Evolutionary conservation across 306 rosid genomes (phyloP).

Genomic region (Prunus campanulata): DNA sequence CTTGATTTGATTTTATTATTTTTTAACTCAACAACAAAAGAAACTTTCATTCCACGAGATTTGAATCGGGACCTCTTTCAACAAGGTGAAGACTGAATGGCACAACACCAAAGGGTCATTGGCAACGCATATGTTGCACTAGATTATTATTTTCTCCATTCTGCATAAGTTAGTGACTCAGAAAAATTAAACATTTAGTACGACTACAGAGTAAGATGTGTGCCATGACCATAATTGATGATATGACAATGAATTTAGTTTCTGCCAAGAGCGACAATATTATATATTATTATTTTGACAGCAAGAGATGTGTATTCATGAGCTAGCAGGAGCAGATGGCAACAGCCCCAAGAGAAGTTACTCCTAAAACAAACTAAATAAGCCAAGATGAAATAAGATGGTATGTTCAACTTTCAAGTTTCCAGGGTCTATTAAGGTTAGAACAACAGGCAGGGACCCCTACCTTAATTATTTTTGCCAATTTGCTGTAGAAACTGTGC

Average conservation of each 20-base stretch:
- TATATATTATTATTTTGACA: neutral
- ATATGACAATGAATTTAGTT: neutral
- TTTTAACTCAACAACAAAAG: neutral
- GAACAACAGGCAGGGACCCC: conserved; percentile 6
- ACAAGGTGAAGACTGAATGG: no score
- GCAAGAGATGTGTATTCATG: neutral
- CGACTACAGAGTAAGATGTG: neutral
- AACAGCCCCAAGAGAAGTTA: neutral
- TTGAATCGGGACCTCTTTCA: neutral
- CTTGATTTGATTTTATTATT: neutral
- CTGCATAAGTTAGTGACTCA: neutral
- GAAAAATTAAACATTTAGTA: neutral
- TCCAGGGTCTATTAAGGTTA: neutral
- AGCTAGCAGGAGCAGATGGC: neutral
- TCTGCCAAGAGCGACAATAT: neutral
- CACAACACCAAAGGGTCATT: neutral
- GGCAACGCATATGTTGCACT: neutral
- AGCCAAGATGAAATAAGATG: neutral
- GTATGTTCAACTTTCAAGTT: neutral
- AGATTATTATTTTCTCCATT: neutral
- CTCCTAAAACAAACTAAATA: neutral
- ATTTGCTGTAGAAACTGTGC: conserved; percentile 69
- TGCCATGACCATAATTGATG: neutral
- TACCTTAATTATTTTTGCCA: conserved; percentile 62
- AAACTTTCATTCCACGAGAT: neutral